phyloP scores from a whole-genome alignment of 768 basidiomycete genomes.

The Phanerochaete sordida region DNA sequence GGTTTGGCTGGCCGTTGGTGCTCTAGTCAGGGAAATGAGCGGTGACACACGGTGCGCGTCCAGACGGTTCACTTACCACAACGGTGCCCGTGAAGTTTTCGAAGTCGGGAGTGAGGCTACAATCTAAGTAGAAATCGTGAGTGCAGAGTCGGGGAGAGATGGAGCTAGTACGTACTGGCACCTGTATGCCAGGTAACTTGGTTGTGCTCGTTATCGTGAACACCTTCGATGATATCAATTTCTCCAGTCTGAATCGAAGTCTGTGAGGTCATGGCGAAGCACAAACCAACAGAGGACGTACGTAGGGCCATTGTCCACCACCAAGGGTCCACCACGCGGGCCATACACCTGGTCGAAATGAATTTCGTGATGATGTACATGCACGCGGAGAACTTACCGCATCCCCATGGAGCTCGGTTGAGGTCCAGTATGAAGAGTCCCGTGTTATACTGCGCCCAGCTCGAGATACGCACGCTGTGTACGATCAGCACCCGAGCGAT shows the following conservation, averaged over 20 bases:
- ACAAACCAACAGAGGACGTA: slow-evolving; percentile 30
- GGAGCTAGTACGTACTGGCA: slow-evolving; percentile 38
- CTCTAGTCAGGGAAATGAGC: slow-evolving; percentile 27
- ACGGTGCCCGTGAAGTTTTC: slow-evolving; percentile 61
- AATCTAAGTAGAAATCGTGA: slow-evolving; percentile 37
- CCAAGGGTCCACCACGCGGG: slow-evolving; percentile 80
- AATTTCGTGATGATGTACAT: no score
- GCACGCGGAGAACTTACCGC: slow-evolving; percentile 44
- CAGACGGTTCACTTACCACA: slow-evolving; percentile 41
- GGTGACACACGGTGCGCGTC: no score
- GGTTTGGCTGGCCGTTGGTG: slow-evolving; percentile 47
- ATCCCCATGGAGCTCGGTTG: slow-evolving; percentile 84
- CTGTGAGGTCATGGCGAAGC: neutral
- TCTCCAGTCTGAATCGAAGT: slow-evolving; percentile 55
- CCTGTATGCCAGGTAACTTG: slow-evolving; percentile 81
- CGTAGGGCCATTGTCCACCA: slow-evolving; percentile 58
- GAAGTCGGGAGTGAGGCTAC: slow-evolving; percentile 49
- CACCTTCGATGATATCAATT: slow-evolving; percentile 83
- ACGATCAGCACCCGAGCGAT: neutral
- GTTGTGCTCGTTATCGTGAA: slow-evolving; percentile 81
- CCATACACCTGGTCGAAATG: slow-evolving; percentile 78
- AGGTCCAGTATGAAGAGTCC: slow-evolving; percentile 86
- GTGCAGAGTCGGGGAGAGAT: neutral
- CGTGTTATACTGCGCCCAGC: slow-evolving; percentile 57
- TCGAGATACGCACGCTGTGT: slow-evolving; percentile 73